Evolutionary conservation across 2,329 filamentous ascomycete species (phyloP).

Genomic region (Fusarium metavorans): DNA sequence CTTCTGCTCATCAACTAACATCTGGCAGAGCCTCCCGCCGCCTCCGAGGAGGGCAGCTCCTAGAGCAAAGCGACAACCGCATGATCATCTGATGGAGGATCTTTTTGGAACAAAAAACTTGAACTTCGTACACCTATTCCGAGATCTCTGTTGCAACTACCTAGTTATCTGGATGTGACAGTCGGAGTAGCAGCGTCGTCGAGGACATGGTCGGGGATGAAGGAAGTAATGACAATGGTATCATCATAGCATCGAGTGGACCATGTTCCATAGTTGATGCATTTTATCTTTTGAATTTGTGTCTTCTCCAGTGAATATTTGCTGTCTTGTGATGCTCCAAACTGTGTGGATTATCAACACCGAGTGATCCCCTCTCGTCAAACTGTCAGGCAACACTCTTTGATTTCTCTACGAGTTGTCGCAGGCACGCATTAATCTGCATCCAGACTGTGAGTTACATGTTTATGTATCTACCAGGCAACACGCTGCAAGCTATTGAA

Average conservation of each 20-base stretch:
- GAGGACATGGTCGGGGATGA: conserved; percentile 8
- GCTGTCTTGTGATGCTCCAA: not conserved
- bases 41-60: conserved; percentile 20
- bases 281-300: not conserved
- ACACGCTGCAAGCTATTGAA: not conserved
- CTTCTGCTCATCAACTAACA: not conserved
- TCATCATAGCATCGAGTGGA: not conserved
- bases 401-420: not conserved
- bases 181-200: conserved; percentile 26
- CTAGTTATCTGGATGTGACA: conserved; percentile 31
- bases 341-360: not conserved
- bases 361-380: not conserved
- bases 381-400: not conserved
- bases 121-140: not conserved
- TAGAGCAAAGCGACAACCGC: conserved; percentile 3
- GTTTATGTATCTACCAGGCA: not conserved
- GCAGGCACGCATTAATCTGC: not conserved
- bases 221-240: not conserved
- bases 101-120: not conserved
- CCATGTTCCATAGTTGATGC: not conserved
- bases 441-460: rapidly evolving
- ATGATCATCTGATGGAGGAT: not conserved
- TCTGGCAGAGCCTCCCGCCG: conserved; percentile 27
- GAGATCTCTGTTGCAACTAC: conserved; percentile 15
- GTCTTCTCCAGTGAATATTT: not conserved